Evolutionary conservation across 2,329 filamentous ascomycete genomes (phyloP), one percentile per base, ranked within the genome.

Genomic region (Calonectria pseudoturangicola): DNA sequence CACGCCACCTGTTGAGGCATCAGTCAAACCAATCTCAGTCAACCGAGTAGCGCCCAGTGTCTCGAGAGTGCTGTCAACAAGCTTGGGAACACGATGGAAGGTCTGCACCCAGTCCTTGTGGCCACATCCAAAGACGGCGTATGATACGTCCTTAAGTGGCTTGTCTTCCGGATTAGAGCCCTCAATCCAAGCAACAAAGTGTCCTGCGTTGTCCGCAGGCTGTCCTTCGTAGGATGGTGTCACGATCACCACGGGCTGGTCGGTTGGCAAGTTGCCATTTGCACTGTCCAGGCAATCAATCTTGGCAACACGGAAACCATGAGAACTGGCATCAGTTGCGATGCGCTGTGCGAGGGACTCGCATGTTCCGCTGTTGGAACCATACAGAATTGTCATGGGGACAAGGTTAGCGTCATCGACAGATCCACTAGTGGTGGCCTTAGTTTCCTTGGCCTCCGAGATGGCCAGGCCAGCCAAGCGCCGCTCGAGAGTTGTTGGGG

Each of bases 331-430:
- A 78, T 91, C 88, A 12, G 87, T 85, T 0, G 91, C 91, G 13
- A 95, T 81, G 21, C 89, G 86, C 72, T 92, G 89, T 0, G 93
- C 92, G 54, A 95, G 86, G 1, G 91, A 87, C 82, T 94, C 92
- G 81, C 93, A 95, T 1, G 93, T 95, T 2, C 93, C 93, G 1
- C 90, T 91, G 79, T 94, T 94, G 27, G 92, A 93, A 3, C 93
- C 93, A 78, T 93, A 95, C 41, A 92, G 88, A 36, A 95, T 89
- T 16, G 89, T 89, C 75, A 95, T 80, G 0, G 86, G 87, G 69
- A 85, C 85, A 9, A 82, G 82, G 30, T 63, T 58, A 30, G 48
- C 48, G 33, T 63, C 58, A 18, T 47, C 7, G 3, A 8, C 77
- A 10, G 77, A 54, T 4, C 74, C 45, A 9, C 74, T 77, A n/a